These are phyloP conservation scores for Flagelloscypha sp. DNA, from an alignment of 768 basidiomycete genomes.

Conservation along the genomic window DNA sequence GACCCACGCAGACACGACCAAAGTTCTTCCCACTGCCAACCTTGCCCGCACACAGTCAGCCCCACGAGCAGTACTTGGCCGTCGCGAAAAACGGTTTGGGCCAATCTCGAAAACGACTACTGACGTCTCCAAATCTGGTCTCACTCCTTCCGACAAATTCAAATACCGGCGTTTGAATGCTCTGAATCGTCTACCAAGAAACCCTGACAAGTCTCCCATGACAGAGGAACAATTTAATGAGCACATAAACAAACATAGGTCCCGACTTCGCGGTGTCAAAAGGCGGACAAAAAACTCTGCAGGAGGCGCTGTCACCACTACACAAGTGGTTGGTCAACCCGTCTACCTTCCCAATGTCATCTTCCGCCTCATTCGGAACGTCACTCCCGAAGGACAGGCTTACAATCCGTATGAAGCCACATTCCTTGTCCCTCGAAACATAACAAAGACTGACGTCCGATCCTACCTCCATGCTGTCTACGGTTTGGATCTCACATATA, in stretches of 20 bases:
- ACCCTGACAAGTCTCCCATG: conserved; percentile 22
- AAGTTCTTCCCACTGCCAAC: conserved; percentile 31
- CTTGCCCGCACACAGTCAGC: conserved; percentile 62
- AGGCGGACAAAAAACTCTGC: conserved; percentile 28
- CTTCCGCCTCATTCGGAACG: conserved; percentile 77
- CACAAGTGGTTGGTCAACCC: conserved; percentile 65
- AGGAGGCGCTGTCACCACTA: too few relatives aligned
- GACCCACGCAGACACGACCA: conserved; percentile 16
- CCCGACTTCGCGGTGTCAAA: conserved; percentile 61
- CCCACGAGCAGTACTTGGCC: conserved; percentile 64
- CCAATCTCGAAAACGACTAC: conserved; percentile 23
- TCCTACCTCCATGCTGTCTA: conserved; percentile 82
- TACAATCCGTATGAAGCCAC: conserved; percentile 96
- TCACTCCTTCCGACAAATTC: conserved; percentile 58
- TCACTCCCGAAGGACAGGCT: conserved; percentile 62
- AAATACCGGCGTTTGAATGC: conserved; percentile 53
- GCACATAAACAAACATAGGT: conserved; percentile 46
- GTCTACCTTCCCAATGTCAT: conserved; percentile 87
- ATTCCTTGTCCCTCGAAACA: conserved; percentile 80
- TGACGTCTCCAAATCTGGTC: conserved; percentile 45
- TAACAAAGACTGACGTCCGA: conserved; percentile 90
- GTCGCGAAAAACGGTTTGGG: conserved; percentile 48
- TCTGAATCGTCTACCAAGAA: conserved; percentile 37
- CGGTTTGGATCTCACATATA: conserved; percentile 83
- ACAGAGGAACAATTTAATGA: conserved; percentile 55